These are phyloP conservation scores for Nepenthes alata DNA, from an alignment of 179 eudicot genomes.

Conservation along the genomic window DNA sequence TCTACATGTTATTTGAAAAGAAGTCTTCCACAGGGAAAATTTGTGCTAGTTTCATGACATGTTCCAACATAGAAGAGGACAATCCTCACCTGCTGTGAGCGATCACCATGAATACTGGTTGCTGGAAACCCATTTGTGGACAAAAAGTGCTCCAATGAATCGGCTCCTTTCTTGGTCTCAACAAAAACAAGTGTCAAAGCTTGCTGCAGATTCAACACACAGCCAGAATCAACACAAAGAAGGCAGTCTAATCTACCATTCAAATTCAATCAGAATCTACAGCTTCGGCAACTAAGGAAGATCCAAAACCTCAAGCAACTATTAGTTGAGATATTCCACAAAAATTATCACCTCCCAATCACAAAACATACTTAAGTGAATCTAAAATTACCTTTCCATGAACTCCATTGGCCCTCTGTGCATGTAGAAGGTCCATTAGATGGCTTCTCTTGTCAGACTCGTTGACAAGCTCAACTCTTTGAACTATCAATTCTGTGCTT, in stretches of 20 bases:
- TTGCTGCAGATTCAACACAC: conserved; percentile 42
- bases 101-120: conserved; percentile 89
- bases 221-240: background rate
- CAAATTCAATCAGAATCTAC: background rate
- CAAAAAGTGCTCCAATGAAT: conserved; percentile 81
- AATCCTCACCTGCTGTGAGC: conserved; percentile 71
- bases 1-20: too few relatives aligned
- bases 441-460: conserved; percentile 93
- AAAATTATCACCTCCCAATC: background rate
- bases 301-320: background rate
- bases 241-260: background rate
- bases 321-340: background rate
- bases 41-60: too few relatives aligned
- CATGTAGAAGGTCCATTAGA: conserved; percentile 93
- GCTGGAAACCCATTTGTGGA: conserved; percentile 82
- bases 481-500: conserved; percentile 88
- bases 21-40: too few relatives aligned
- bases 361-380: background rate
- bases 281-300: background rate
- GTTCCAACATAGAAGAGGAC: too few relatives aligned
- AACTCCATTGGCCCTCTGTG: conserved; percentile 69
- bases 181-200: conserved; percentile 87
- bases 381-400: conserved; percentile 55
- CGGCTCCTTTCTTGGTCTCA: conserved; percentile 97
- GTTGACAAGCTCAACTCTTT: conserved; percentile 85